phyloP scores from a whole-genome alignment of 1,139 yeast species.

The Kurtzmaniella quercitrusa region DNA sequence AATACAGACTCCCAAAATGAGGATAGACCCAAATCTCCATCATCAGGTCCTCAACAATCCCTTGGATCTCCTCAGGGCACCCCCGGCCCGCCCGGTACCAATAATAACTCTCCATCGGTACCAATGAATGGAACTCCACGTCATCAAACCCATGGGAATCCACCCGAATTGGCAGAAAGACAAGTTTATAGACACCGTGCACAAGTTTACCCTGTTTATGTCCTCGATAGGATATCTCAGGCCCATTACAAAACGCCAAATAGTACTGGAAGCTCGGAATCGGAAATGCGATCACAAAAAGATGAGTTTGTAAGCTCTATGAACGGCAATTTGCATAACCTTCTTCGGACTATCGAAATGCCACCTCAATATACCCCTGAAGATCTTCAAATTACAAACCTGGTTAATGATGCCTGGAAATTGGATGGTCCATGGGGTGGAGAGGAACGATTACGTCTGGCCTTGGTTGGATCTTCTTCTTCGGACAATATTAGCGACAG shows the following conservation, averaged over 20 bases:
- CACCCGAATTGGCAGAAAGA: constrained; percentile 13
- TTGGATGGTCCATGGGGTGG: constrained; percentile 63
- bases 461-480: constrained; percentile 42
- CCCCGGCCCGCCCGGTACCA: neutral
- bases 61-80: neutral
- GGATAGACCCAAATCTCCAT: neutral
- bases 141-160: constrained; percentile 23
- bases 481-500: constrained; percentile 24
- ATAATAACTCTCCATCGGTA: neutral
- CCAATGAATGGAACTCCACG: neutral
- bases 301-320: constrained; percentile 38
- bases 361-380: constrained; percentile 35
- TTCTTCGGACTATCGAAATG: constrained; percentile 32
- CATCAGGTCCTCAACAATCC: neutral
- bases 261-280: constrained; percentile 6
- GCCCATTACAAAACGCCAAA: constrained; percentile 33
- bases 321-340: constrained; percentile 37
- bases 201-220: constrained; percentile 53
- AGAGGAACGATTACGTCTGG: constrained; percentile 54
- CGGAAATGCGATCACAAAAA: constrained; percentile 16
- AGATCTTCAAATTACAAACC: constrained; percentile 20
- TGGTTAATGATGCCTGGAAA: constrained; percentile 18
- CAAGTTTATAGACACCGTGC: constrained; percentile 34
- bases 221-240: constrained; percentile 49
- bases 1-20: too few species aligned